Conservation (phyloP, 1,284 basidiomycete genomes). For the Rhizoctonia solani region DNA sequence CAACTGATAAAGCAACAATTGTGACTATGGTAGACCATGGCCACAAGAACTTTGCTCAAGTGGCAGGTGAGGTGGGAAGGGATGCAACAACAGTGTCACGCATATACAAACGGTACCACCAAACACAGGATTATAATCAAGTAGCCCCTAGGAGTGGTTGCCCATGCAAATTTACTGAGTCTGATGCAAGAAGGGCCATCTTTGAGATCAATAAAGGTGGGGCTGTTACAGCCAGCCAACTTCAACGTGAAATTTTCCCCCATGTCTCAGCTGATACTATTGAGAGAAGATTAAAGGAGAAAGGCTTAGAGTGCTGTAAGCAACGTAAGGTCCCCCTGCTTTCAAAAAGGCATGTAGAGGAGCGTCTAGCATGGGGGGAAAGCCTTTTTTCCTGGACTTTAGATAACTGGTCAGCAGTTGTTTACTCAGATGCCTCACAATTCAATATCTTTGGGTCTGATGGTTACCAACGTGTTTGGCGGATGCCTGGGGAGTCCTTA, state of each 20-base stretch:
- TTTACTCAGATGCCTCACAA: not conserved
- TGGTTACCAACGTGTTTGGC: not conserved
- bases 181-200: not conserved
- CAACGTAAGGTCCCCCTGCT: not conserved
- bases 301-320: not conserved
- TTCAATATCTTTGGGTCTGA: not conserved
- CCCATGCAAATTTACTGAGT: not conserved
- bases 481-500: not conserved
- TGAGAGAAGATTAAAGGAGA: not conserved
- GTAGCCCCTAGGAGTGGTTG: not conserved
- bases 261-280: not conserved
- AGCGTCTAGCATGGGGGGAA: not conserved
- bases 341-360: not conserved
- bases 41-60: slow-evolving; percentile 5
- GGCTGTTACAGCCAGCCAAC: not conserved
- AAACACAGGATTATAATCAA: slow-evolving; percentile 1
- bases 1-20: not conserved
- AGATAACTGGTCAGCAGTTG: not conserved
- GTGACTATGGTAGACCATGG: not conserved
- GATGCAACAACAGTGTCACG: slow-evolving; percentile 5
- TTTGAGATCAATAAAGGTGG: not conserved
- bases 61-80: not conserved
- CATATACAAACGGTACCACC: slow-evolving; percentile 6
- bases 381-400: not conserved
- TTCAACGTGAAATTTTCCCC: not conserved